Conservation (phyloP, 2,329 filamentous ascomycete genomes). For the Fusarium metavorans region DNA sequence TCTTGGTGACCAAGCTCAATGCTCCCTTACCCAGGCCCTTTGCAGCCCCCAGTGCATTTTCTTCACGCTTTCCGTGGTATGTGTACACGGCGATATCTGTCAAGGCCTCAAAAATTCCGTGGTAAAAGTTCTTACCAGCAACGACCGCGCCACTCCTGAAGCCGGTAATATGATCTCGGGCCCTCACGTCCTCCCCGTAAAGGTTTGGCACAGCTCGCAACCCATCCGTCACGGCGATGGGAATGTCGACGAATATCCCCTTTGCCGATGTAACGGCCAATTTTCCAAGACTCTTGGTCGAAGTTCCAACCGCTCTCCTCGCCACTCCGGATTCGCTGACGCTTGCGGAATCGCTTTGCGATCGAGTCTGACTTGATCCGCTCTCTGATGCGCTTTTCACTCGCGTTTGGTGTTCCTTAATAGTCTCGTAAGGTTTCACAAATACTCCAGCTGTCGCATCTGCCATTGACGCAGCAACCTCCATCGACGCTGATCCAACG, state of each 20-base stretch:
- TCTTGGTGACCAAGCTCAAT: constrained; percentile 1
- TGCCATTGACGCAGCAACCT: background rate
- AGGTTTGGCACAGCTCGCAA: background rate
- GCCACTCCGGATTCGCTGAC: background rate
- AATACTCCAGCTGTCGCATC: background rate
- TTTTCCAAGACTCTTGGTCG: background rate
- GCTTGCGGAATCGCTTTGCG: background rate
- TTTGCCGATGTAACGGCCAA: background rate
- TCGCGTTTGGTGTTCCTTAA: background rate
- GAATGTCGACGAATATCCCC: background rate
- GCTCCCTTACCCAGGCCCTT: background rate
- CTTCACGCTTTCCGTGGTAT: constrained; percentile 1
- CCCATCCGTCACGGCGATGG: constrained; percentile 2
- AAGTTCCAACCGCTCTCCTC: background rate
- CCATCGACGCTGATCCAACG: background rate
- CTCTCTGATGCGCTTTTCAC: background rate
- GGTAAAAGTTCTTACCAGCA: constrained; percentile 5
- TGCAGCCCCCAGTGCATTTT: background rate
- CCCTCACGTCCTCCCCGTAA: background rate
- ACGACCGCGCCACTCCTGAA: background rate
- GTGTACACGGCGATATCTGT: constrained; percentile 1
- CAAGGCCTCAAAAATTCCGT: constrained; percentile 5
- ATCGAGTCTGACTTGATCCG: background rate
- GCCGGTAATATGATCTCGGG: background rate
- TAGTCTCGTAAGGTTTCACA: constrained; percentile 2